Percentiles rank a stretch among this genome's conserved stretches.
Conservation (phyloP, 495 filamentous ascomycete species). For the Peziza echinospora region DNA sequence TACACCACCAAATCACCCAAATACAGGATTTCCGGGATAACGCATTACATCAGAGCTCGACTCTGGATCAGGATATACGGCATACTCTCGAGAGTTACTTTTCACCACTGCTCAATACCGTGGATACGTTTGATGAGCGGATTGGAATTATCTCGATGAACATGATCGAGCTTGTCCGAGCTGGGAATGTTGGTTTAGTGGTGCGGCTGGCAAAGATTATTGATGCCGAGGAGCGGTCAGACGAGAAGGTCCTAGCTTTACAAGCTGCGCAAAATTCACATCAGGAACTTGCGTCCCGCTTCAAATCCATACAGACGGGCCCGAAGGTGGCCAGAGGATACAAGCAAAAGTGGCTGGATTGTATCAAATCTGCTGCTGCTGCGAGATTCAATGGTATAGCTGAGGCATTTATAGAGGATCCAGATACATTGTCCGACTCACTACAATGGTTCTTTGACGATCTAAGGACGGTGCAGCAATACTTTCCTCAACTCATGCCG, state of each 20-base stretch:
- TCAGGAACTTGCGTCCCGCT: conserved; percentile 73
- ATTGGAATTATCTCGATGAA: conserved; percentile 72
- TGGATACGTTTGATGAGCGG: conserved; percentile 91
- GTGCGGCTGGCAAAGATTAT: conserved; percentile 80
- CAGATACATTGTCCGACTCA: conserved; percentile 61
- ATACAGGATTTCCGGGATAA: conserved; percentile 84
- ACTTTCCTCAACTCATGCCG: conserved; percentile 74
- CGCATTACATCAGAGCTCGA: conserved; percentile 80
- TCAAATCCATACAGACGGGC: conserved; percentile 83
- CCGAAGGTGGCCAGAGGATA: conserved; percentile 85
- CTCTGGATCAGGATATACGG: conserved; percentile 50
- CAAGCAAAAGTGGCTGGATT: conserved; percentile 78
- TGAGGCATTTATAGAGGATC: conserved; percentile 57
- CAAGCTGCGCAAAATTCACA: conserved; percentile 90
- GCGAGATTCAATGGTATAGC: conserved; percentile 53
- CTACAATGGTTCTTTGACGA: conserved; percentile 96
- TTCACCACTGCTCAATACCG: conserved; percentile 58
- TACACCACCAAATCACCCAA: conserved; percentile 79
- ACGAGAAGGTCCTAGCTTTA: conserved; percentile 69
- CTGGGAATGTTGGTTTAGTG: conserved; percentile 69
- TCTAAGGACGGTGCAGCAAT: conserved; percentile 69
- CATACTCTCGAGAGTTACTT: conserved; percentile 76
- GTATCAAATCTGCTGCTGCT: conserved; percentile 50
- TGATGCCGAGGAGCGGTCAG: conserved; percentile 86
- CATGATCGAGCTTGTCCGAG: conserved; percentile 62